Base-by-base conservation (phyloP, 352 stramenopile species). In the Phytophthora litchii region DNA sequence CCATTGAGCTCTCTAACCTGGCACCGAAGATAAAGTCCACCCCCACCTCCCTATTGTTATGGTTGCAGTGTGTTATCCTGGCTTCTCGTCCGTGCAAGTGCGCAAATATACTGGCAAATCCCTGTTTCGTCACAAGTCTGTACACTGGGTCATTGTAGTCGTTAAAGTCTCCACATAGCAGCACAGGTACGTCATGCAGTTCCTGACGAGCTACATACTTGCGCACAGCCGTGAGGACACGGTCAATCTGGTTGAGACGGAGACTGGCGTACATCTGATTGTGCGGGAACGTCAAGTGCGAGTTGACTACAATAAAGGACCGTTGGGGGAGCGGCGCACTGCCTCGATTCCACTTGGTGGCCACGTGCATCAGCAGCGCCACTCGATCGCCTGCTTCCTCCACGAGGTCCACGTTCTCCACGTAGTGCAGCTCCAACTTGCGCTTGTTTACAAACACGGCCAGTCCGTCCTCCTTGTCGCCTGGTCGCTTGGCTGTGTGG, bases 131-230 rank as follows among this genome's bases (percentile, higher is more conserved):
- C 56, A 95, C 80, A 27, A 87, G 75, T 23, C 85, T 68, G 54
- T 95, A 86, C 23, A 95, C 86, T 0, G 83, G 78, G 50, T 95
- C 86, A 46, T 95, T 83, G 50, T 85, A 89, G 60, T 95, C 86
- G 49, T 95, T 95, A 53, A 95, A 95, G 69, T 95, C 86, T 44
- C 86, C 86, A 43, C 86, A 92, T 61, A 95, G 88, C 47, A 91
- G 60, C 34, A 95, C 80, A 4, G 86, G 83, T 13, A 86, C 80
- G 47, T 89, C 70, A 31, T 91, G 46, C 13, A 95, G 74, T 1
- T 83, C 67, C 40, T 93, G 72, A 8, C 73, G 65, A 1, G 57
- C 69, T 9, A 90, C 65, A 62, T 92, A 95, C 31, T 87, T 78
- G 40, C 80, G 80, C 31, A 91, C 76, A 1, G 83, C 76, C 16